A percentile compares a stretch with the other conserved stretches of the same genome.
These are phyloP conservation scores for Stagonosporopsis chrysanthemi DNA, from an alignment of 2,329 filamentous ascomycete genomes.

Conservation along the genomic window DNA sequence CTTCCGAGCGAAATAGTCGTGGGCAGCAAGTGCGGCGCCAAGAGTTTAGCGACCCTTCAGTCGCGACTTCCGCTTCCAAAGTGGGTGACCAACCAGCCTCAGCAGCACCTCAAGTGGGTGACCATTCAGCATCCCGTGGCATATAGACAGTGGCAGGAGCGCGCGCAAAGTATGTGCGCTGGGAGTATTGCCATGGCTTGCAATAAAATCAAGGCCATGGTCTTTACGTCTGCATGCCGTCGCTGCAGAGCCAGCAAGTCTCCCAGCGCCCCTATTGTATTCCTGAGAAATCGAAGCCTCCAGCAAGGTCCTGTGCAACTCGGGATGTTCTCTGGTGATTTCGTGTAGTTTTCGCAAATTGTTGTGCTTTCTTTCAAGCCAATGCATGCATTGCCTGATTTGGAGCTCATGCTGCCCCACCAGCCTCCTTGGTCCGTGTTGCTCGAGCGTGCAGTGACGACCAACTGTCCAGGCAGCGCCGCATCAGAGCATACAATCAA, in stretches of 20 bases:
- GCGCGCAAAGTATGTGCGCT: not conserved
- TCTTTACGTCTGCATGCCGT: not conserved
- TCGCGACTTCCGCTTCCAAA: conserved; percentile 14
- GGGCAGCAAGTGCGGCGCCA: conserved; percentile 24
- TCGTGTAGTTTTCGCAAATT: not conserved
- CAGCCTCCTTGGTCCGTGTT: conserved; percentile 15
- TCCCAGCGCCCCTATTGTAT: not conserved
- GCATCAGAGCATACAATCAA: conserved; percentile 18
- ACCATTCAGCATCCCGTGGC: not conserved
- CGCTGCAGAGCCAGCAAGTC: not conserved
- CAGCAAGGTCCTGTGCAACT: not conserved
- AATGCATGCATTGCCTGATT: conserved; percentile 11
- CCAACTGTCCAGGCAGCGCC: conserved; percentile 24
- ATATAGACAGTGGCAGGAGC: not conserved
- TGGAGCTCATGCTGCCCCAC: conserved; percentile 32
- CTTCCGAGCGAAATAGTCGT: conserved; percentile 27
- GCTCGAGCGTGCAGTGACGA: conserved; percentile 24
- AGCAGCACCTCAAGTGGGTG: conserved; percentile 7
- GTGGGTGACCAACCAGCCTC: conserved; percentile 34
- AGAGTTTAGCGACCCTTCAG: conserved; percentile 25
- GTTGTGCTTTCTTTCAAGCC: not conserved
- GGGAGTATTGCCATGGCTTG: not conserved
- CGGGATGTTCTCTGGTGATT: no score
- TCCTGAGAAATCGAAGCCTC: not conserved
- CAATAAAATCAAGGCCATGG: not conserved